Base-by-base conservation (phyloP, 768 basidiomycete species). In the Lactarius quietus region DNA sequence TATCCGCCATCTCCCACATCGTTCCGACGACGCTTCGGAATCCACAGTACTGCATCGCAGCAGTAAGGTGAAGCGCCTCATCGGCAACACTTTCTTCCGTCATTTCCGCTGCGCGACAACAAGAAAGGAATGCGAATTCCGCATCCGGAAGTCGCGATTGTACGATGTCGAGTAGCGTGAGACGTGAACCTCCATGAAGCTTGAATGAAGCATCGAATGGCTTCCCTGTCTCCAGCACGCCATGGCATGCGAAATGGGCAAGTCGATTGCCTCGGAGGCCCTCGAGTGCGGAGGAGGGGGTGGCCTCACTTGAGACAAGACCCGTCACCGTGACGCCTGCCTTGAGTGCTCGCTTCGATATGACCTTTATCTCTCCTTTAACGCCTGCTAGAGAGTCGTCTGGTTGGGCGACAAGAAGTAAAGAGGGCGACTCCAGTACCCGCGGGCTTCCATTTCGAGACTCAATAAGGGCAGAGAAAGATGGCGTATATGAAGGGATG, bases 1-100 rank as follows among this genome's bases (percentile, higher is more conserved):
- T 23, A 15, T 70, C 69, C 0, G 51, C 59, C 66, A 70, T 70
- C 12, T 17, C 57, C 69, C 69, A 70, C 62, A 68, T 39, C 0
- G 48, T 51, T 0, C 48, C 48, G 5, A 51, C 48, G 7, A 51
- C 48, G 23, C 48, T 51, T 6, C 63, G 57, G 61, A 63, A 70
- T 17, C 68, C 69, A 36, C 57, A 59, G 10, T 62, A 57, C n/a
- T 20, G 67, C 69, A 69, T 65, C 29, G 63, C 69, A 1, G 63
- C 67, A 3, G 69, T 48, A 17, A 70, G 68, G 14, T 65, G 63
- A 6, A 70, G 35, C 1, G 33, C 59, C 33, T 70, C 69, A 12
- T 70, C 69, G 0, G 68, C 28, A 0, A 54, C 29, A 18, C 43
- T 48, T 1, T 61, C 20, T 12, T 31, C 58, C 0, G 51, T 51